These are phyloP conservation scores for Penicillium sp. DNA, from an alignment of 2,329 filamentous ascomycete genomes.

Conservation along the genomic window DNA sequence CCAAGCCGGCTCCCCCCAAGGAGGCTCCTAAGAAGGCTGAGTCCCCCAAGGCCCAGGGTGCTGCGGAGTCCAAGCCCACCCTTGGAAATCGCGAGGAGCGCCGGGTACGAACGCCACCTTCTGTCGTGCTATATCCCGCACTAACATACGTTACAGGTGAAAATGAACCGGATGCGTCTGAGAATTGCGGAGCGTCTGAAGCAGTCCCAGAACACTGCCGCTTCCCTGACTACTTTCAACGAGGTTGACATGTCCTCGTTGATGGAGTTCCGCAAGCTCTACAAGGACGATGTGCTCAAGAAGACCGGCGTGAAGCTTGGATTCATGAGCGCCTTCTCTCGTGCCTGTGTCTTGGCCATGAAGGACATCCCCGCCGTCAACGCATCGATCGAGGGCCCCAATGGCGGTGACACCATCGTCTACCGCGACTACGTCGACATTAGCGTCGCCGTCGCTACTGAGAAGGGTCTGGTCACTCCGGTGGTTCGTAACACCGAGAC, in stretches of 20 bases:
- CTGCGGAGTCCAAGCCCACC: slow-evolving; percentile 27
- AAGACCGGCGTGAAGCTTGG: slow-evolving; percentile 96
- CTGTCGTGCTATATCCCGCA: neutral
- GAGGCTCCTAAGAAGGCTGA: slow-evolving; percentile 16
- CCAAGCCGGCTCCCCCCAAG: slow-evolving; percentile 35
- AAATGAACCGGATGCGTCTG: slow-evolving; percentile 99
- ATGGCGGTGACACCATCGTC: slow-evolving; percentile 94
- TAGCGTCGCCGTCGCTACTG: slow-evolving; percentile 92
- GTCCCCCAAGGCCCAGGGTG: slow-evolving; percentile 20
- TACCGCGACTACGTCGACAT: slow-evolving; percentile 98
- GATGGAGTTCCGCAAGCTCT: slow-evolving; percentile 94
- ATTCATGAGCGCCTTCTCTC: slow-evolving; percentile 99
- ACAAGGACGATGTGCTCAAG: slow-evolving; percentile 95
- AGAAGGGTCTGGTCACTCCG: slow-evolving; percentile 95
- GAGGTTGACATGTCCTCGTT: slow-evolving; percentile 98
- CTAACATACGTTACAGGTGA: slow-evolving; percentile 61
- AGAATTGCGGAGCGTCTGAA: slow-evolving; percentile 96
- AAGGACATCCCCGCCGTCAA: slow-evolving; percentile 93
- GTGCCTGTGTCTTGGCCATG: slow-evolving; percentile 87
- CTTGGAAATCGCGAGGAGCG: slow-evolving; percentile 81
- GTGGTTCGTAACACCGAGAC: slow-evolving; percentile 91
- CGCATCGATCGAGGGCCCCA: slow-evolving; percentile 92
- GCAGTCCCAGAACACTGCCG: slow-evolving; percentile 98
- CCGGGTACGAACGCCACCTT: slow-evolving; percentile 59
- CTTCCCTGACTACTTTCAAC: slow-evolving; percentile 96